Conservation (phyloP, 2,329 filamentous ascomycete species). For the Colletotrichum musicola region DNA sequence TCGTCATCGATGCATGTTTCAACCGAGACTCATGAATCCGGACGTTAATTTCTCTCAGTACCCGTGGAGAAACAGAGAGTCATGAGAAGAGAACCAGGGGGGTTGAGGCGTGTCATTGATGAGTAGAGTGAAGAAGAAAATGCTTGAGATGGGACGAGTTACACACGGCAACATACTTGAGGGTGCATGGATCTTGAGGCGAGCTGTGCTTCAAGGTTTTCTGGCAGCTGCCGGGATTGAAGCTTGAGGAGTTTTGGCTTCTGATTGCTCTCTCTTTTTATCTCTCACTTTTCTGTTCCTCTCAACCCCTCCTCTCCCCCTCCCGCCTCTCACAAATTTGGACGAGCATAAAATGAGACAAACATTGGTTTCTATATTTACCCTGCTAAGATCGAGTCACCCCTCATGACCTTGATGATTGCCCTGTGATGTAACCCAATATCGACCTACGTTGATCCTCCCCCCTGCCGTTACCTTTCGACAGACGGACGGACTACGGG, state of each 20-base stretch:
- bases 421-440: background rate
- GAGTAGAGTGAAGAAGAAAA: background rate
- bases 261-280: background rate
- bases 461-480: background rate
- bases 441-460: background rate
- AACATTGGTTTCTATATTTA: background rate
- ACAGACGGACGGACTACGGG: too few species aligned
- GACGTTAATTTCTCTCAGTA: too few species aligned
- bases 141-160: slow-evolving; percentile 6
- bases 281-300: background rate
- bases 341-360: background rate
- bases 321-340: too few species aligned
- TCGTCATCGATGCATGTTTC: too few species aligned
- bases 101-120: too few species aligned
- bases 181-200: slow-evolving; percentile 18
- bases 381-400: background rate
- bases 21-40: too few species aligned
- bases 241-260: slow-evolving; percentile 12
- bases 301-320: background rate
- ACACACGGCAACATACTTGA: background rate
- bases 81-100: too few species aligned
- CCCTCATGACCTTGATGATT: background rate
- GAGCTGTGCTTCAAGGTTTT: slow-evolving; percentile 20
- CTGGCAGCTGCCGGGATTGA: slow-evolving; percentile 10
- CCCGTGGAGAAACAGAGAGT: too few species aligned